Base-by-base conservation (phyloP, 352 stramenopile species). In the Phytophthora constricta region DNA sequence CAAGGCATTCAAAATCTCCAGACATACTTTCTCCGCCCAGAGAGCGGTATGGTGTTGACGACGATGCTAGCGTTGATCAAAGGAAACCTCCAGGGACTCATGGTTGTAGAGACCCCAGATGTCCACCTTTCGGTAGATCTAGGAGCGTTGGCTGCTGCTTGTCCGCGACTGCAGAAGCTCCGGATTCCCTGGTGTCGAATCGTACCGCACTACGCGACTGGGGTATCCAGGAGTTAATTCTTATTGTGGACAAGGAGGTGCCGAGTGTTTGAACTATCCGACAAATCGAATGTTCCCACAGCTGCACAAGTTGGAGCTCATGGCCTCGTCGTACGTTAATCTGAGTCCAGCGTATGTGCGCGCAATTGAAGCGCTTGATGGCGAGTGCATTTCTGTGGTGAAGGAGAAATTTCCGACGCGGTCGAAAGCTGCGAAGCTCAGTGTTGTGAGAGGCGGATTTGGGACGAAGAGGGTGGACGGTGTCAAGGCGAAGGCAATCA, bases 391-490 rank as follows among this genome's bases (percentile, higher is more conserved):
- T 9, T 31, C 53, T 22, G 34, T 57, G 8, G 45, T 26, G 26
- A 52, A 69, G 22, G 53, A 64, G 17, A 51, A 34, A 14, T 13
- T 69, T 3, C 34, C 62, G 28, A 13, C 19, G 20, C 9, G 17
- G 22, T 58, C 26, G 2, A 64, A 69, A 23, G 19, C 34, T 16
- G 54, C 53, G n/a, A 37, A 64, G 46, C 46, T 69, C 20, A 69
- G 62, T 16, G 54, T 64, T 11, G 46, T 63, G 31, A 37, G 13
- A 11, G 7, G 7, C 13, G 10, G 37, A 19, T 17, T 19, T n/a
- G n/a, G n/a, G n/a, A n/a, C n/a, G n/a, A n/a, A n/a, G n/a, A n/a
- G n/a, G n/a, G n/a, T n/a, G n/a, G n/a, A n/a, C n/a, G n/a, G n/a
- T n/a, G n/a, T n/a, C n/a, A n/a, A n/a, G 37, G 52, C 64, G 50